phyloP scores from a whole-genome alignment of 2,329 filamentous ascomycete species.

The Tolypocladium cylindrosporum region DNA sequence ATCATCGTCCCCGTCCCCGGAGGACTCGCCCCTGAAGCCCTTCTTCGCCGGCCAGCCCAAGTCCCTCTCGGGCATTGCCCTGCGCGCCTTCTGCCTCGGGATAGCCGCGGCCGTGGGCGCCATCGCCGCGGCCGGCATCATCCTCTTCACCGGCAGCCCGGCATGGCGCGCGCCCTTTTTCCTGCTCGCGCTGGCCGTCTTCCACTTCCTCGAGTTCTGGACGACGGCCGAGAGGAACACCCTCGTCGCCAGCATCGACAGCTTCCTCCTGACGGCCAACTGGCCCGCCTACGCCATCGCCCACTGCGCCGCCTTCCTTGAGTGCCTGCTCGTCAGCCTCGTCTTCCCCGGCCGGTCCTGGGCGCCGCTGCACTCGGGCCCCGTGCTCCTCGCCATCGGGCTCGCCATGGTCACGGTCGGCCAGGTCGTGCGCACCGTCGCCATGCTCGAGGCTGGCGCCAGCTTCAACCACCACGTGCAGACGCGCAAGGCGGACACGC shows the following conservation, averaged over 20 bases:
- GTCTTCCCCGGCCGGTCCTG: slow-evolving; percentile 42
- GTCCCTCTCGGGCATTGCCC: slow-evolving; percentile 49
- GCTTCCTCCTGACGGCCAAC: slow-evolving; percentile 79
- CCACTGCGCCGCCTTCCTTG: slow-evolving; percentile 62
- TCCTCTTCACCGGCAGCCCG: slow-evolving; percentile 30
- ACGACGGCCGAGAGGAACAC: slow-evolving; percentile 81
- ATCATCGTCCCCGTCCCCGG: slow-evolving; percentile 8
- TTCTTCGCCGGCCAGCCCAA: slow-evolving; percentile 38
- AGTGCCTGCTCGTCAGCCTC: slow-evolving; percentile 54
- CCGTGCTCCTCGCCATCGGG: slow-evolving; percentile 43
- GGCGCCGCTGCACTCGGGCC: slow-evolving; percentile 33
- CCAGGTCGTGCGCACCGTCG: slow-evolving; percentile 65
- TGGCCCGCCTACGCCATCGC: slow-evolving; percentile 78
- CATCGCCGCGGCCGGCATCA: slow-evolving; percentile 17
- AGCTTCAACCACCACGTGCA: slow-evolving; percentile 91
- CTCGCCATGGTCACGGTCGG: slow-evolving; percentile 56
- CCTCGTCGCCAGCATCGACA: slow-evolving; percentile 55
- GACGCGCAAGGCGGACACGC: slow-evolving; percentile 53
- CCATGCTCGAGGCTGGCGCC: slow-evolving; percentile 80
- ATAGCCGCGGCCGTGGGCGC: slow-evolving; percentile 27
- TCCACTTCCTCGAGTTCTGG: slow-evolving; percentile 97
- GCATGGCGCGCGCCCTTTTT: slow-evolving; percentile 60
- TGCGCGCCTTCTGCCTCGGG: slow-evolving; percentile 47
- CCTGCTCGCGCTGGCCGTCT: slow-evolving; percentile 57
- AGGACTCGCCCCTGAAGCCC: slow-evolving; percentile 17